These are phyloP conservation scores for Phytomonas sp. DNA, from an alignment of 208 protist genomes.

Conservation along the genomic window DNA sequence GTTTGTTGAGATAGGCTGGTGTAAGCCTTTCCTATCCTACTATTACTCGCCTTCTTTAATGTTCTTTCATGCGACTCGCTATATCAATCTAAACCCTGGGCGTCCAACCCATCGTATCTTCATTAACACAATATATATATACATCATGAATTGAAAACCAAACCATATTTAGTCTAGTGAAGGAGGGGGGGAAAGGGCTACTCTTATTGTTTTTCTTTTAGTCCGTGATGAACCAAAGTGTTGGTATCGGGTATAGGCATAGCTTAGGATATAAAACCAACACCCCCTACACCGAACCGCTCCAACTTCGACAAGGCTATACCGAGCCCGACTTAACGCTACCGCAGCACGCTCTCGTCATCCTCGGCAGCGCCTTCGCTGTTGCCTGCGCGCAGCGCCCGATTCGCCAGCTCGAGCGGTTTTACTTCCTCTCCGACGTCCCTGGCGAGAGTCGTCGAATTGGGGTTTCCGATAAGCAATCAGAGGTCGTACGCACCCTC, in stretches of 20 bases:
- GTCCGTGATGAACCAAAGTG: background rate
- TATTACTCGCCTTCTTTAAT: conserved; percentile 1
- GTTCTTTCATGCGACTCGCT: background rate
- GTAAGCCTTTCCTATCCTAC: background rate
- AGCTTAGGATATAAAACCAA: conserved; percentile 14
- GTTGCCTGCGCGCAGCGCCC: conserved; percentile 35
- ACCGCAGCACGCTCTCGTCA: conserved; percentile 34
- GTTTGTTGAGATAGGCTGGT: background rate
- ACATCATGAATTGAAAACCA: background rate
- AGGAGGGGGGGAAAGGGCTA: background rate
- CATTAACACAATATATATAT: conserved; percentile 5
- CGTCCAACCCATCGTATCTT: conserved; percentile 9
- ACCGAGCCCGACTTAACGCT: conserved; percentile 50
- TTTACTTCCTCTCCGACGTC: conserved; percentile 77
- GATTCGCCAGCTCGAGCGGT: conserved; percentile 41
- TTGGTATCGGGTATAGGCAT: conserved; percentile 13
- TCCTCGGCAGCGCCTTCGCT: conserved; percentile 24
- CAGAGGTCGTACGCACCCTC: conserved; percentile 62
- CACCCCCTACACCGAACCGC: conserved; percentile 41
- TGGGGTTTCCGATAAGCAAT: conserved; percentile 67
- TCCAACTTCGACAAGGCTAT: conserved; percentile 53
- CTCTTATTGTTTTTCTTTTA: background rate
- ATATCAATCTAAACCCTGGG: background rate
- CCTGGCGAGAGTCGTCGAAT: conserved; percentile 67
- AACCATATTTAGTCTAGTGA: background rate